Evolutionary conservation across 1,284 basidiomycete species (phyloP), one percentile per base, ranked within the genome.

Genomic region (Omphalotus olearius): DNA sequence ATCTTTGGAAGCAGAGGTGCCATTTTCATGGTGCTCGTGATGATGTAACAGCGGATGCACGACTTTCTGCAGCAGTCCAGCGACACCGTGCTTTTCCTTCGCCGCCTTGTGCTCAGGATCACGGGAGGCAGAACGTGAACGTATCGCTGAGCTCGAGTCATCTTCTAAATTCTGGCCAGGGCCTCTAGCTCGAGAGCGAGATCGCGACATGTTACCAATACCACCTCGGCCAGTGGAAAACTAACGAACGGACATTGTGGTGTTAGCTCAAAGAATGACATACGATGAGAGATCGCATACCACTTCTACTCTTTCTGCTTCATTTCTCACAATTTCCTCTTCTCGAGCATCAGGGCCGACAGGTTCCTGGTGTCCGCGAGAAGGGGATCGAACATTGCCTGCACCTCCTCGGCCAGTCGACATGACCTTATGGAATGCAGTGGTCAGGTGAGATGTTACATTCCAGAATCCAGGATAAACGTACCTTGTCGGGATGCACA

Each of bases 311-410:
- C 62, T 55, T 45, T 66, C 57, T 0, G 65, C 64, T 39, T 70
- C 69, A 25, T 70, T 62, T 49, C 74, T 72, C 43, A 83, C 67
- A 20, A 80, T 58, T 9, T 71, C 69, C 18, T 73, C 66, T 54
- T 85, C 82, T 4, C 18, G 43, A n/a, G 20, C 36, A 23, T 56
- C 54, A n/a, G 47, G 51, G 10, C 38, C 23, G 6, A 36, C 49
- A 33, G 42, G 25, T 60, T 55, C 60, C 47, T 68, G 72, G 66
- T 35, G 67, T 43, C 82, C 80, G 40, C 80, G 77, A 14, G 87
- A 86, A 0, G 83, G 82, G 3, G 85, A 84, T 45, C 84, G 82
- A 36, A 91, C 80, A 69, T 92, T 91, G 39, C 89, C 89, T 16
- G 77, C 78, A 23, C 89, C 89, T 35, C 89, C 89, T 30, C 89